Evolutionary conservation across 148 eudicot genomes (phyloP), one percentile per base, ranked within the genome.

Genomic region (Camellia lanceoleosa): DNA sequence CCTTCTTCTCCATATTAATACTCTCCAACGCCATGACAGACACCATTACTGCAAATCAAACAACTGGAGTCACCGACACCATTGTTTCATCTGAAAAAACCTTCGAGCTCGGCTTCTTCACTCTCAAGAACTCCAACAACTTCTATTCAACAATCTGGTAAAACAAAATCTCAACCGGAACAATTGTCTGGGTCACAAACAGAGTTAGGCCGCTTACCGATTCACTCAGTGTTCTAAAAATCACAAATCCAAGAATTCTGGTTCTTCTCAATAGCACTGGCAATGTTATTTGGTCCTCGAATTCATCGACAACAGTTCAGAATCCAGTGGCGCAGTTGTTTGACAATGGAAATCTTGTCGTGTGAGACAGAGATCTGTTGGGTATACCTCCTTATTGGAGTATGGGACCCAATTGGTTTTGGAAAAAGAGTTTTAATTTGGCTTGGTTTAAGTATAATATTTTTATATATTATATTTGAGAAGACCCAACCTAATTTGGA

Each of bases 281-380:
- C 12, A 54, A 66, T 30, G 13, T n/a, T 10, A 38, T 77, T 14
- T 77, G 80, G 80, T 77, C 80, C 14, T 16, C 84, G 4, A 84
- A 81, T 41, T 5, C 77, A 16, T 72, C 85, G 23, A 66, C 43
- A 3, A 2, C 85, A 4, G 56, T 51, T 7, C 16, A 74, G 1
- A 77, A 52, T 66, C 87, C 89, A 16, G 75, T 84, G 18, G 83
- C 76, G 5, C 79, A 79, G 60, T 79, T 87, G 3, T 38, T 86
- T 43, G 81, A 86, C 47, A 43, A 84, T 0, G 90, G 90, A 5
- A 87, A 87, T 49, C 84, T 87, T 38, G 85, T 88, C 0, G 18
- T 88, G 2, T 78, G 59, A 62, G 71, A 75, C 20, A 83, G 74
- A 60, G 67, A n/a, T 9, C n/a, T n/a, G n/a, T n/a, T n/a, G n/a